These are phyloP conservation scores for Hemisphaericaspora xylanilytica DNA, from an alignment of 1,139 yeast genomes.

Conservation along the genomic window DNA sequence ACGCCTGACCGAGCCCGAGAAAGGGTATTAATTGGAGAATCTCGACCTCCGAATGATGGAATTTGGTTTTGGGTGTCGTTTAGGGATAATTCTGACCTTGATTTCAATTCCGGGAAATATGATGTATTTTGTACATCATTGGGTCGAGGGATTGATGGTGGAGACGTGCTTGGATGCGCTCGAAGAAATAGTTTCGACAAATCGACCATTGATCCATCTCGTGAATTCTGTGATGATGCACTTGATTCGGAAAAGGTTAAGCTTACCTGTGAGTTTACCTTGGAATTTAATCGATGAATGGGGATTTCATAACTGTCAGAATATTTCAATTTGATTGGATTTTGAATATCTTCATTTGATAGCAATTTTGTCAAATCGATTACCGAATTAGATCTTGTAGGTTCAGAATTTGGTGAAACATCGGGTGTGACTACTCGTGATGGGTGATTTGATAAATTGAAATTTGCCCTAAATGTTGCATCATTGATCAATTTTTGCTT, in stretches of 20 bases:
- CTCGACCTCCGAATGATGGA: slow-evolving; percentile 16
- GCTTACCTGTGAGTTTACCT: slow-evolving; percentile 37
- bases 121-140: slow-evolving; percentile 25
- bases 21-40: slow-evolving; percentile 19
- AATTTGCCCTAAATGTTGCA: slow-evolving; percentile 37
- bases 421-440: slow-evolving; percentile 41
- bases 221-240: slow-evolving; percentile 16
- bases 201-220: slow-evolving; percentile 26
- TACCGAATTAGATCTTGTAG: slow-evolving; percentile 43
- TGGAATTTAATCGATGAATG: slow-evolving; percentile 37
- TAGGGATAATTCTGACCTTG: slow-evolving; percentile 1
- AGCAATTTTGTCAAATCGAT: slow-evolving; percentile 40
- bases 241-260: not conserved
- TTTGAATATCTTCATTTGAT: slow-evolving; percentile 38
- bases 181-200: slow-evolving; percentile 20
- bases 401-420: slow-evolving; percentile 45
- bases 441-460: slow-evolving; percentile 33
- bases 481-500: slow-evolving; percentile 38
- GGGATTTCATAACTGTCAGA: slow-evolving; percentile 43
- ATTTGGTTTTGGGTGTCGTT: slow-evolving; percentile 6
- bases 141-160: slow-evolving; percentile 17
- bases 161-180: slow-evolving; percentile 18
- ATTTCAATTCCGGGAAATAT: slow-evolving; percentile 24
- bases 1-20: slow-evolving; percentile 29
- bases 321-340: slow-evolving; percentile 41